Evolutionary conservation across 108 stramenopile genomes (phyloP).

Genomic region (Fragilaria radians): DNA sequence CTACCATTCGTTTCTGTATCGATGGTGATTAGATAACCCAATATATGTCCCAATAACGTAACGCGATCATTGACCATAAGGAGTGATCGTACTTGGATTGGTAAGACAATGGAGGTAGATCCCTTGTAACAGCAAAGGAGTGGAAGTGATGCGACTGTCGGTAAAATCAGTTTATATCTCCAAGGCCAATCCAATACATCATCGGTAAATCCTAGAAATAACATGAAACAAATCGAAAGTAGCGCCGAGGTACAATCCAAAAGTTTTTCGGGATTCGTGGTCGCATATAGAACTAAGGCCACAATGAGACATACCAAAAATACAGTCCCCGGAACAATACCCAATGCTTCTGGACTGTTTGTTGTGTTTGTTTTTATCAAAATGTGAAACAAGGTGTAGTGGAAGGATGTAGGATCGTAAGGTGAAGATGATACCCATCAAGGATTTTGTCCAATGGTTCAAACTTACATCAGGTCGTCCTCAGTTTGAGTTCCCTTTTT

Average conservation of each 20-base stretch:
- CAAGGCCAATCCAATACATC: constrained; percentile 98
- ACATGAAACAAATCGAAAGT: constrained; percentile 93
- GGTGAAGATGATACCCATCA: neutral
- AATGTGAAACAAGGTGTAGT: neutral
- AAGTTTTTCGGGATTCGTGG: constrained; percentile 57
- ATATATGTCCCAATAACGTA: constrained; percentile 47
- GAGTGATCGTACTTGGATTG: constrained; percentile 56
- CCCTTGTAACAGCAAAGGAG: constrained; percentile 92
- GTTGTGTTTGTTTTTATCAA: neutral
- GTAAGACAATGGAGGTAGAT: constrained; percentile 88
- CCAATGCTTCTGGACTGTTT: constrained; percentile 90
- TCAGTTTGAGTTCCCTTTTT: constrained; percentile 67
- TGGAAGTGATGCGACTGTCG: constrained; percentile 92
- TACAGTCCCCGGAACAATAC: constrained; percentile 88
- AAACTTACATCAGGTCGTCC: constrained; percentile 48
- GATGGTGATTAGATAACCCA: constrained; percentile 44
- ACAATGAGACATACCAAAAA: constrained; percentile 89
- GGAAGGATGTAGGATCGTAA: constrained; percentile 2
- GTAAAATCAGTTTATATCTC: constrained; percentile 94
- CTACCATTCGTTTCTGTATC: constrained; percentile 70
- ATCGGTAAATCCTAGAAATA: constrained; percentile 95
- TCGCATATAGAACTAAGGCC: constrained; percentile 80
- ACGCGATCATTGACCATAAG: constrained; percentile 46
- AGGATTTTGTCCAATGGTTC: no score
- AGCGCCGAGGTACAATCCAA: constrained; percentile 84